Percentiles rank a stretch among this genome's conserved stretches.
Evolutionary conservation across 495 filamentous ascomycete genomes (phyloP).

Genomic region (Aspergillus nidulans): DNA sequence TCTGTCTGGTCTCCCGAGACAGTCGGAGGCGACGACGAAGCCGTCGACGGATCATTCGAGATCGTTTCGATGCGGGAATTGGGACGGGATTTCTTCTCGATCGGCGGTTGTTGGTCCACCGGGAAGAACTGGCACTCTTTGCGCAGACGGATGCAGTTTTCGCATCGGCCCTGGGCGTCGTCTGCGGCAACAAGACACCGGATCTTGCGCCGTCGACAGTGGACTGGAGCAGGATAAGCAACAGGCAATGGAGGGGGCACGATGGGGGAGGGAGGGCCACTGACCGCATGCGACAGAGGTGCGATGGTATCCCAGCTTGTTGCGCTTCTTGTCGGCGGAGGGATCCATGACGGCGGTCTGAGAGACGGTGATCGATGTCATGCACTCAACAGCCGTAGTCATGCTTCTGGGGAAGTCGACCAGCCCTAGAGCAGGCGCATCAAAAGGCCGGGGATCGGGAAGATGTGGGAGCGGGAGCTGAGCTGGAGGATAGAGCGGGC

Average conservation of each 20-base stretch:
- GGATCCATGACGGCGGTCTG: slow-evolving; percentile 46
- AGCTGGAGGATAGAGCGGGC: neutral
- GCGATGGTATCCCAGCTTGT: slow-evolving; percentile 95
- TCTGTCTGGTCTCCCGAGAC: slow-evolving; percentile 31
- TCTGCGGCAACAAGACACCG: slow-evolving; percentile 77
- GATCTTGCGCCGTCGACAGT: slow-evolving; percentile 94
- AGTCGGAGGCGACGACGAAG: slow-evolving; percentile 43
- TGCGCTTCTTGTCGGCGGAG: slow-evolving; percentile 76
- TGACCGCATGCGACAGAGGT: slow-evolving; percentile 97
- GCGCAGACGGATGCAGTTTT: slow-evolving; percentile 92
- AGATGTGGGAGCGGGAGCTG: slow-evolving; percentile 11
- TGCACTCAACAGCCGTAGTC: slow-evolving; percentile 52
- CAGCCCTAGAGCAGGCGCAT: slow-evolving; percentile 38
- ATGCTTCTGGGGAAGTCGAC: slow-evolving; percentile 28
- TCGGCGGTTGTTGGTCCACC: slow-evolving; percentile 75
- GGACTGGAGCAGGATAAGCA: slow-evolving; percentile 51
- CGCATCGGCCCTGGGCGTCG: slow-evolving; percentile 79
- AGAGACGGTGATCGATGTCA: slow-evolving; percentile 64
- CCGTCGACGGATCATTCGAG: slow-evolving; percentile 38
- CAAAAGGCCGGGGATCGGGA: slow-evolving; percentile 27
- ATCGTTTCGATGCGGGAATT: slow-evolving; percentile 39
- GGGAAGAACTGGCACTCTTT: slow-evolving; percentile 95
- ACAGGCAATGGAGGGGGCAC: neutral
- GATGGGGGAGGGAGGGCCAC: slow-evolving; percentile 29
- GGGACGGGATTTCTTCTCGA: slow-evolving; percentile 48